Evolutionary conservation across 768 basidiomycete genomes (phyloP).

Genomic region (Obba rivulosa): DNA sequence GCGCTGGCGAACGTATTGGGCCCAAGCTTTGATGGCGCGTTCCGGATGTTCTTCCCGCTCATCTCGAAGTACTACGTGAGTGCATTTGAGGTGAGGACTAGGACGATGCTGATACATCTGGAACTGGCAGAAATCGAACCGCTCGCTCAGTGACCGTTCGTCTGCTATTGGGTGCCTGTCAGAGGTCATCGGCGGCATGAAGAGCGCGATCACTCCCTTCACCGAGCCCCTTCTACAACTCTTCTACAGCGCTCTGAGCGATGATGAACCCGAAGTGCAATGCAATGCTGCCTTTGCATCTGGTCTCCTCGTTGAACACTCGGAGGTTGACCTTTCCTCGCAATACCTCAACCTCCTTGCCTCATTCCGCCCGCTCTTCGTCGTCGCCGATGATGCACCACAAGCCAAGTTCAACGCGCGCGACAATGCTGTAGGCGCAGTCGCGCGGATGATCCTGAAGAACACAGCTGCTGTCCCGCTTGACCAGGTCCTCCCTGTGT

Average conservation of each 20-base stretch:
- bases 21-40: slow-evolving; percentile 74
- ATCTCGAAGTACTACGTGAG: slow-evolving; percentile 90
- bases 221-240: slow-evolving; percentile 80
- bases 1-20: slow-evolving; percentile 85
- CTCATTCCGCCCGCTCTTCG: slow-evolving; percentile 79
- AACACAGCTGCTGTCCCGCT: slow-evolving; percentile 78
- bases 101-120: neutral
- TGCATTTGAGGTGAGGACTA: slow-evolving; percentile 9
- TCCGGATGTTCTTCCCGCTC: slow-evolving; percentile 81
- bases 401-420: slow-evolving; percentile 73
- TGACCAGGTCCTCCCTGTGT: slow-evolving; percentile 83
- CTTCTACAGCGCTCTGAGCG: slow-evolving; percentile 77
- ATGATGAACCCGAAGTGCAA: slow-evolving; percentile 87
- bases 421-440: slow-evolving; percentile 96
- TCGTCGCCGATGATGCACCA: slow-evolving; percentile 56
- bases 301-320: slow-evolving; percentile 87
- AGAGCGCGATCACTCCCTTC: slow-evolving; percentile 76
- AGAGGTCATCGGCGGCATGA: slow-evolving; percentile 93
- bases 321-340: slow-evolving; percentile 69
- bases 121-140: slow-evolving; percentile 63
- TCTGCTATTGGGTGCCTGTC: slow-evolving; percentile 91
- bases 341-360: slow-evolving; percentile 78
- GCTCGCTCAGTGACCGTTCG: slow-evolving; percentile 87
- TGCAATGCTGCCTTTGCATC: slow-evolving; percentile 95
- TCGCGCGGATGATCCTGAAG: slow-evolving; percentile 80